Conservation (phyloP, 2,329 filamentous ascomycete species). For the Trichophyton simii region DNA sequence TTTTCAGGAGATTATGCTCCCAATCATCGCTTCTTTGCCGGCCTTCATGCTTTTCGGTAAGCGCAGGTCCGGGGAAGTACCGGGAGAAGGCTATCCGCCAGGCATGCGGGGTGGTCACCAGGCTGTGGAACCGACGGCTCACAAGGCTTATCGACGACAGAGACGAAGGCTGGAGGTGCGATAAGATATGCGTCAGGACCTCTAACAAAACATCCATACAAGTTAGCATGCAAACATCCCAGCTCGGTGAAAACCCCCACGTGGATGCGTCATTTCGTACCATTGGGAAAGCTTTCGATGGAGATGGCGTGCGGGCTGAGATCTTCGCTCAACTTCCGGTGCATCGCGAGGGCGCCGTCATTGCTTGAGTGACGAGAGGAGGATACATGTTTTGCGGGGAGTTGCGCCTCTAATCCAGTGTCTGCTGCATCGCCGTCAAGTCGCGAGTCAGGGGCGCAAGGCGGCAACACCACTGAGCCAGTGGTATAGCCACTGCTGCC, state of each 20-base stretch:
- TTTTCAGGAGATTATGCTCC: slow-evolving; percentile 54
- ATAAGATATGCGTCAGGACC: slow-evolving; percentile 80
- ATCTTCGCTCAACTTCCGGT: slow-evolving; percentile 21
- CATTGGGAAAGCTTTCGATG: slow-evolving; percentile 62
- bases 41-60: slow-evolving; percentile 33
- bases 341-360: slow-evolving; percentile 36
- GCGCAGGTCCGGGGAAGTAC: slow-evolving; percentile 69
- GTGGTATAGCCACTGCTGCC: slow-evolving; percentile 21
- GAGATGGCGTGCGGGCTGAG: slow-evolving; percentile 22
- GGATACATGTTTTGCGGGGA: slow-evolving; percentile 26
- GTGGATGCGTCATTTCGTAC: slow-evolving; percentile 36
- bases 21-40: slow-evolving; percentile 36
- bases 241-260: slow-evolving; percentile 5
- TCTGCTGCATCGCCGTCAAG: background rate
- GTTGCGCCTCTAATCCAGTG: slow-evolving; percentile 9
- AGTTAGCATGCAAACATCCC: slow-evolving; percentile 1
- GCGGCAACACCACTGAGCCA: slow-evolving; percentile 11
- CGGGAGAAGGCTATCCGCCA: slow-evolving; percentile 89
- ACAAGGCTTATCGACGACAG: slow-evolving; percentile 73
- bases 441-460: slow-evolving; percentile 16
- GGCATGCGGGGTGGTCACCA: slow-evolving; percentile 83
- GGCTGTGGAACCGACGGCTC: slow-evolving; percentile 70
- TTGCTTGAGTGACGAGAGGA: slow-evolving; percentile 41
- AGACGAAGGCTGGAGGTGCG: slow-evolving; percentile 75
- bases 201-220: slow-evolving; percentile 44